Percentiles rank a stretch among this genome's conserved stretches.
Evolutionary conservation across 306 rosid species (phyloP).

Genomic region (Rosa chinensis): DNA sequence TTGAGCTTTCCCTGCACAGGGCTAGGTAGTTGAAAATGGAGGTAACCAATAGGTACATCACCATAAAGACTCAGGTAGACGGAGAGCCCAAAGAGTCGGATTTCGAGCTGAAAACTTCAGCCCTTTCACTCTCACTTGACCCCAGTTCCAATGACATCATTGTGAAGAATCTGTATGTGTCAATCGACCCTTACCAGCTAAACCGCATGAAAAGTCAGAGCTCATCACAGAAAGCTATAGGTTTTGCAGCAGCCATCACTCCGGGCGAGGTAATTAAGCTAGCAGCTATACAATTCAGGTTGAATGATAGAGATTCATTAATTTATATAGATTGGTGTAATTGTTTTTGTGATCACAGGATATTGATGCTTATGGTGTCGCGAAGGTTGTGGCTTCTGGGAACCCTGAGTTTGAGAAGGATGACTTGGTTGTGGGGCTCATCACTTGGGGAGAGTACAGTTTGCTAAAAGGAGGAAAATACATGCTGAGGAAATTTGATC

Average conservation of each 20-base stretch:
- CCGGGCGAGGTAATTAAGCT: constrained; percentile 43
- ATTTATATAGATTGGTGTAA: not conserved
- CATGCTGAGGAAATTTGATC: constrained; percentile 54
- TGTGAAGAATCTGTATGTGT: constrained; percentile 56
- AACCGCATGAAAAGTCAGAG: constrained; percentile 59
- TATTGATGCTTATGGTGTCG: constrained; percentile 52
- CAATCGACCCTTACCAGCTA: constrained; percentile 62
- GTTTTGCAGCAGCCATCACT: constrained; percentile 32
- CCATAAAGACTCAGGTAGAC: constrained; percentile 35
- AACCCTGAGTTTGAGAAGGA: constrained; percentile 54
- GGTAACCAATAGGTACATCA: constrained; percentile 49
- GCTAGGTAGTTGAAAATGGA: constrained; percentile 10
- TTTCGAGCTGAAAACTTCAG: constrained; percentile 46
- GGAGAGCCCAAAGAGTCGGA: constrained; percentile 53
- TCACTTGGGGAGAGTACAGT: constrained; percentile 76
- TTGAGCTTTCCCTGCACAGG: not conserved
- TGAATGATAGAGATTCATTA: not conserved
- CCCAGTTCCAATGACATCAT: constrained; percentile 47
- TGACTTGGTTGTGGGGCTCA: constrained; percentile 62
- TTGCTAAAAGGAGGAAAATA: constrained; percentile 36
- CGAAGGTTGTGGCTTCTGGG: constrained; percentile 59
- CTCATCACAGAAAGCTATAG: constrained; percentile 38
- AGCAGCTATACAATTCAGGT: not conserved
- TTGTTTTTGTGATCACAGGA: constrained; percentile 29
- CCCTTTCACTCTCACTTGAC: constrained; percentile 27